A percentile compares a stretch with the other conserved stretches of the same genome.
Conservation (phyloP, 2,329 filamentous ascomycete species). For the Metarhizium anisopliae region DNA sequence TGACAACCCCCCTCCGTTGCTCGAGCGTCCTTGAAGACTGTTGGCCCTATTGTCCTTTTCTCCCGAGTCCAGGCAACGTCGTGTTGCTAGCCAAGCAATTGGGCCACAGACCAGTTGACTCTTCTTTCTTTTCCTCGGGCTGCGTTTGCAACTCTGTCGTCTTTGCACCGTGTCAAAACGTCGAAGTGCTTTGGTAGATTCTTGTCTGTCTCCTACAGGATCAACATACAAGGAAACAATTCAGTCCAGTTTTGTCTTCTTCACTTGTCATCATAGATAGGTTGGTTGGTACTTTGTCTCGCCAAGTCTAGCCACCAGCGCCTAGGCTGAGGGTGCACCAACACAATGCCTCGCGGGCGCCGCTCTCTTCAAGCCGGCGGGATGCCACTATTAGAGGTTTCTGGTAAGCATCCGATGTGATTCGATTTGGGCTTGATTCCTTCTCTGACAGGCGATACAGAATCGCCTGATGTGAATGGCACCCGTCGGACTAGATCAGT, state of each 20-base stretch:
- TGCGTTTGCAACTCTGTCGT: background rate
- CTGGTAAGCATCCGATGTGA: background rate
- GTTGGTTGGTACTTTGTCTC: background rate
- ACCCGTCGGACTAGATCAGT: constrained; percentile 1
- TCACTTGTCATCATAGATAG: too few species aligned
- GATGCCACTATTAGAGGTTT: background rate
- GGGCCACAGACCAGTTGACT: background rate
- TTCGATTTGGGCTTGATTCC: background rate
- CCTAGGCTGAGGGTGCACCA: background rate
- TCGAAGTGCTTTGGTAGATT: too few species aligned
- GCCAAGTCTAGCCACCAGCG: background rate
- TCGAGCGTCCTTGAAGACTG: background rate
- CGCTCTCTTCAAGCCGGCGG: background rate
- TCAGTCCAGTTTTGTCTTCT: too few species aligned
- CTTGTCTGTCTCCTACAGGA: background rate
- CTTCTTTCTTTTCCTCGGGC: background rate
- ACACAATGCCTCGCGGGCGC: constrained; percentile 21
- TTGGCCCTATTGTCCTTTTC: background rate
- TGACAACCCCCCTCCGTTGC: background rate
- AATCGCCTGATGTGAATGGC: background rate
- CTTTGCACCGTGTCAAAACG: too few species aligned
- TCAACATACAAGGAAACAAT: background rate
- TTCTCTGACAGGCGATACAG: background rate
- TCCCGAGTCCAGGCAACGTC: background rate
- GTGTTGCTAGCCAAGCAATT: background rate